Evolutionary conservation across 129 eudicot species (phyloP), one percentile per base, ranked within the genome.

Genomic region (Chrysanthemum seticuspe): DNA sequence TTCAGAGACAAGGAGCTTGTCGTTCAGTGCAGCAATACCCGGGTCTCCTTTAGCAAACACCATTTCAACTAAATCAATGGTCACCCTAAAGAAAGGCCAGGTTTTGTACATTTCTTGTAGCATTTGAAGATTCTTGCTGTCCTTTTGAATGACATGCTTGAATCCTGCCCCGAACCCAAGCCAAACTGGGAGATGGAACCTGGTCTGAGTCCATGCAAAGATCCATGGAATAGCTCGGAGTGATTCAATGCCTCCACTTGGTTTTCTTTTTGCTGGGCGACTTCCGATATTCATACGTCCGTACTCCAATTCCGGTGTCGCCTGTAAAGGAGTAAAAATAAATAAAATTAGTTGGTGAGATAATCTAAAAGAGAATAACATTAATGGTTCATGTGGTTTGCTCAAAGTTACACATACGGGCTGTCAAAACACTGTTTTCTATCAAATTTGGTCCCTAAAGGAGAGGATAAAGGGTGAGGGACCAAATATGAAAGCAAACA

Each of bases 181-280:
- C 99, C 99, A 95, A 53, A 95, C 99, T 0, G 99, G 99, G 36
- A 95, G 97, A 85, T 95, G 99, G 57, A 95, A 95, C 83, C 99
- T 81, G 51, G 99, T 95, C 62, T 93, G 98, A 10, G 96, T 93
- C 98, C 98, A 93, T 10, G 98, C 98, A 68, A 93, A 93, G 83
- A 95, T 95, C 99, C 99, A 95, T 3, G 99, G 99, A 74, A 95
- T 95, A 21, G 99, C 99, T 68, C 99, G 77, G 19, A 95, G 97
- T 34, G 99, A 88, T 86, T 95, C 99, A 13, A 95, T 95, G 13
- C 99, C 99, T 0, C 99, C 99, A 59, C 97, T 95, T 0, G 97
- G 96, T 83, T 90, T 95, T 51, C 99, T 78, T 70, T 95, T 95
- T 7, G 99, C 88, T 69, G 99, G 99, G 0, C 99, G 91, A 67